Conservation (phyloP, 1,139 yeast species). For the Candida pseudocylindracea region DNA sequence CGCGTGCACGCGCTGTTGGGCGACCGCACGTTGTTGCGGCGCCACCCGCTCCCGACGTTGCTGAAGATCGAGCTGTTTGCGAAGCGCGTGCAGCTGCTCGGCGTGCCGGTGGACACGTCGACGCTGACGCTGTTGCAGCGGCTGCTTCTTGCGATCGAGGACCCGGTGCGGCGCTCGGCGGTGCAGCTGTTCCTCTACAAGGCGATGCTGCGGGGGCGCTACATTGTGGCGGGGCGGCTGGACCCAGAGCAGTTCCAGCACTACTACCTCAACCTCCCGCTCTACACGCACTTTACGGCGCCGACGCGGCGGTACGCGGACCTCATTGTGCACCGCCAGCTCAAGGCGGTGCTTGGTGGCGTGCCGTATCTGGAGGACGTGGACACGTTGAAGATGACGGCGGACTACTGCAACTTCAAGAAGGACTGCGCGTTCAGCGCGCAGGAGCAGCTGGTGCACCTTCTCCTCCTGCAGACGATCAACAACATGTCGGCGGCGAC, state of each 20-base stretch:
- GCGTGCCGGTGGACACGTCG: slow-evolving; percentile 51
- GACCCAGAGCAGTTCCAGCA: slow-evolving; percentile 66
- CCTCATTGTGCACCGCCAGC: slow-evolving; percentile 77
- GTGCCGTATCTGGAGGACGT: slow-evolving; percentile 16
- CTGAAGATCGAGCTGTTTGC: slow-evolving; percentile 68
- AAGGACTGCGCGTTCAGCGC: slow-evolving; percentile 88
- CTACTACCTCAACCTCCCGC: slow-evolving; percentile 60
- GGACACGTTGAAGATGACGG: slow-evolving; percentile 55
- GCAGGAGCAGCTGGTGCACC: slow-evolving; percentile 86
- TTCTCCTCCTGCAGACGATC: slow-evolving; percentile 65
- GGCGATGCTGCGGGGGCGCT: slow-evolving; percentile 69
- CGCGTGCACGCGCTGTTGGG: slow-evolving; percentile 58
- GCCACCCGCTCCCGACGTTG: slow-evolving; percentile 69
- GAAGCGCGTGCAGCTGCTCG: slow-evolving; percentile 42
- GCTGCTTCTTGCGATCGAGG: slow-evolving; percentile 43
- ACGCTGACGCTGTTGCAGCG: slow-evolving; percentile 52
- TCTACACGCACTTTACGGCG: slow-evolving; percentile 84
- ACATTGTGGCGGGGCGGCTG: slow-evolving; percentile 72
- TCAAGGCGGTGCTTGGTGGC: slow-evolving; percentile 37
- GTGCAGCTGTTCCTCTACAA: slow-evolving; percentile 65
- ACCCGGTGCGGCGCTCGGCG: slow-evolving; percentile 44
- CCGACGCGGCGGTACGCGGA: slow-evolving; percentile 89
- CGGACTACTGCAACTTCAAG: slow-evolving; percentile 88
- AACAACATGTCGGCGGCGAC: slow-evolving; percentile 56
- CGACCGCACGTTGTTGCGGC: slow-evolving; percentile 62